Evolutionary conservation across 129 eudicot species (phyloP), one percentile per base, ranked within the genome.

Genomic region (Helichrysum umbraculigerum): DNA sequence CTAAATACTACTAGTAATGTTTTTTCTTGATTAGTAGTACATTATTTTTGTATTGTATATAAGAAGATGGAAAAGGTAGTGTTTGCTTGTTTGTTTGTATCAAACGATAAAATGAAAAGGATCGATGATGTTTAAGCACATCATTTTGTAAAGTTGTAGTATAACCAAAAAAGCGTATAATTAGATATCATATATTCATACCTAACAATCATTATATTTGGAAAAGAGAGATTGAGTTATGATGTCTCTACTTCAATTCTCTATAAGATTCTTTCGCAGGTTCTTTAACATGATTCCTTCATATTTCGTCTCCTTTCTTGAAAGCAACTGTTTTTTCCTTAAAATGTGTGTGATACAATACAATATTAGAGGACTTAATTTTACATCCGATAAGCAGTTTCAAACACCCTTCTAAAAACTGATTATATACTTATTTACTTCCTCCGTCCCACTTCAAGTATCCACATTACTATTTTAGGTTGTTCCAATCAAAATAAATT

Each of bases 281-380:
- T 59, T 59, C 65, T 22, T 22, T 22, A 57, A 57, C 63, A 57
- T 57, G 63, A 68, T 68, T 69, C 59, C 59, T 69, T 69, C 5
- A 50, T 67, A 67, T 67, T 67, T 20, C 9, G 72, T 67, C 72
- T 44, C 20, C 39, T 6, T 67, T 66, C 39, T 4, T 12, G 19
- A 32, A 32, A 32, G 34, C 34, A 32, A 32, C 34, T 32, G 34
- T 32, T 2, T 32, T 32, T 32, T 32, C 34, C 34, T 32, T 32
- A 32, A 32, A 32, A 25, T 25, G 28, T 25, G 28, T 25, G 28
- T 25, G 28, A 25, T 25, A 25, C 1, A 25, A 25, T 25, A 25
- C 1, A 25, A 25, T 25, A 25, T 25, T 25, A 25, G 28, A 25
- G 28, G 28, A 25, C 28, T 25, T 25, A 25, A 25, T 25, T 25